phyloP scores from a whole-genome alignment of 2,329 filamentous ascomycete genomes.

The Venturia asperata region DNA sequence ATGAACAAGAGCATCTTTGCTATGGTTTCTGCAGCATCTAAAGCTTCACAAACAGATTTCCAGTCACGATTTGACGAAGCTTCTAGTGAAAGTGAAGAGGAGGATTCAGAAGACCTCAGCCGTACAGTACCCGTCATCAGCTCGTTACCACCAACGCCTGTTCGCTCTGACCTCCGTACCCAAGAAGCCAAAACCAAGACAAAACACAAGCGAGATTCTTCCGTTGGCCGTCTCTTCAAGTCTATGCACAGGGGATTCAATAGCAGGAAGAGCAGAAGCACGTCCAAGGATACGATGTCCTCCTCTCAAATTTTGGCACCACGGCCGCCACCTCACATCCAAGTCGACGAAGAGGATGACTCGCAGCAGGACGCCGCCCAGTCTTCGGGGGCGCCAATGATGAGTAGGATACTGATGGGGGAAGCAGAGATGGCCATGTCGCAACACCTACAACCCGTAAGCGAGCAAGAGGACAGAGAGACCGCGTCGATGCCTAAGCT shows the following conservation, averaged over 20 bases:
- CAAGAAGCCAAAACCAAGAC: constrained; percentile 20
- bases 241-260: constrained; percentile 39
- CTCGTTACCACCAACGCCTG: background rate
- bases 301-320: constrained; percentile 34
- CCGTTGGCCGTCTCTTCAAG: constrained; percentile 25
- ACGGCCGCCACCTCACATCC: constrained; percentile 17
- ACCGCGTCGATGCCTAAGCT: constrained; percentile 36
- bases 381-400: constrained; percentile 13
- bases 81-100: constrained; percentile 65
- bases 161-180: constrained; percentile 21
- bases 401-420: constrained; percentile 19
- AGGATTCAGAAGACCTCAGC: constrained; percentile 7
- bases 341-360: constrained; percentile 27
- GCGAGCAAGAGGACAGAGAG: constrained; percentile 14
- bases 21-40: constrained; percentile 69
- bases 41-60: constrained; percentile 71
- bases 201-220: constrained; percentile 21
- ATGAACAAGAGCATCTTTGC: constrained; percentile 95
- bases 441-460: constrained; percentile 14
- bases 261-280: constrained; percentile 23
- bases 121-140: background rate
- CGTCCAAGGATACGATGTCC: constrained; percentile 46
- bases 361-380: constrained; percentile 32
- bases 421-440: constrained; percentile 21
- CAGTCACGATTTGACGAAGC: constrained; percentile 73